Evolutionary conservation across 2,329 filamentous ascomycete species (phyloP), one percentile per base, ranked within the genome.

Genomic region (Pestalotiopsis sp.): DNA sequence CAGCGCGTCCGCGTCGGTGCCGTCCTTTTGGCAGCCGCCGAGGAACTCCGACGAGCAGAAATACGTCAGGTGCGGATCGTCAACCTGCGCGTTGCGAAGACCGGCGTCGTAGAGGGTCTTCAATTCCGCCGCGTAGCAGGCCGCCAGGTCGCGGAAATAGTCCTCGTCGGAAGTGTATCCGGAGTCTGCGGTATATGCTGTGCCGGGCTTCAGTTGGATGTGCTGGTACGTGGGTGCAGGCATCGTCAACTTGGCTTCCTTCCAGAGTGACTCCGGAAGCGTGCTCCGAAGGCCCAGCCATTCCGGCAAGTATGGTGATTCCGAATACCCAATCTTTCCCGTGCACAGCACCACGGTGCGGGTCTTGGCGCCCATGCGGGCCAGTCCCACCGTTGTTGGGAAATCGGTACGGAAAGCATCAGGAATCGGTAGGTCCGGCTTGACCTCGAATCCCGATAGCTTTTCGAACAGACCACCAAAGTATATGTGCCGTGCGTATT

Each of bases 191-290:
- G 74, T 77, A 70, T 85, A 89, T 31, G 86, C 86, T 66, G 80
- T 79, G 64, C 86, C 85, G 68, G 85, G 82, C 73, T 82, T 85
- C 72, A 88, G 86, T 49, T 90, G 85, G 75, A 91, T 83, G 75
- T 92, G 90, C 76, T 91, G 91, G 85, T 88, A 91, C 73, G 86
- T 86, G 0, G 88, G 88, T 2, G 88, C 85, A 20, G 88, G 86
- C 59, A 91, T 75, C 1, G 89, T 91, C 68, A 91, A 82, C 80
- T 92, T 91, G 74, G 90, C 85, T 72, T 90, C 87, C 66, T 85
- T 83, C 78, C 88, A 87, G 67, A 89, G 80, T 52, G 87, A 84
- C 61, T 86, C 80, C 0, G 89, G 85, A 0, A 91, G 52, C 67
- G 64, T 74, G 11, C 70, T 70, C 7, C 74, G 72, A 66, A 92